Percentiles rank a stretch among this genome's conserved stretches.
phyloP scores from a whole-genome alignment of 2,329 filamentous ascomycete species.

The Simplicillium sp. region DNA sequence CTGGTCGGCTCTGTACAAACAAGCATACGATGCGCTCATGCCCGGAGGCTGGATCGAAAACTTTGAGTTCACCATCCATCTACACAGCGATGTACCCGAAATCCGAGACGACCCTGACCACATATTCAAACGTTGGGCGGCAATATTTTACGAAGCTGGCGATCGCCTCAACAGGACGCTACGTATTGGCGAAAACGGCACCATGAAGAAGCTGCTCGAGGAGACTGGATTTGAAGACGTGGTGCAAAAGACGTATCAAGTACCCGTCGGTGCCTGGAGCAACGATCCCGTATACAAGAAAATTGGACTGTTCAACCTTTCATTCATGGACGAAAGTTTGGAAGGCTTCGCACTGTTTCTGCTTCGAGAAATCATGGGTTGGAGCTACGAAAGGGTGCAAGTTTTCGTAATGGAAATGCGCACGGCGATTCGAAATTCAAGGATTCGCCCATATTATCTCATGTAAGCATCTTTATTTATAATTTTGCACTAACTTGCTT shows the following conservation, averaged over 20 bases:
- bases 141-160: conserved; percentile 13
- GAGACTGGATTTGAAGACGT: conserved; percentile 14
- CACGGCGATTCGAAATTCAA: conserved; percentile 11
- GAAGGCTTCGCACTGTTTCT: conserved; percentile 18
- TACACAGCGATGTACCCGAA: conserved; percentile 12
- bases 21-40: conserved; percentile 40
- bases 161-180: conserved; percentile 14
- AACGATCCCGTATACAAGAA: conserved; percentile 7
- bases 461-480: conserved; percentile 10
- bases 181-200: conserved; percentile 10
- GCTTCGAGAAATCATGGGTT: conserved; percentile 17
- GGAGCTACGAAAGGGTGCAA: conserved; percentile 14
- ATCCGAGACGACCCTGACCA: conserved; percentile 13
- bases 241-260: conserved; percentile 9
- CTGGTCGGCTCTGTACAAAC: conserved; percentile 41
- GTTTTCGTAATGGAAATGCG: conserved; percentile 15
- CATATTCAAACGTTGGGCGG: conserved; percentile 16
- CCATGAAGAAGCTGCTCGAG: conserved; percentile 12
- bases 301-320: conserved; percentile 11
- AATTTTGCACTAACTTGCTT: too few relatives aligned
- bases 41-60: conserved; percentile 41
- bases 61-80: conserved; percentile 12
- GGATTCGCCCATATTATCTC: conserved; percentile 13
- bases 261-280: conserved; percentile 11
- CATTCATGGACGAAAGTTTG: conserved; percentile 15